Base-by-base conservation (phyloP, 805 yeast genomes). In the Lachancea dasiensis region DNA sequence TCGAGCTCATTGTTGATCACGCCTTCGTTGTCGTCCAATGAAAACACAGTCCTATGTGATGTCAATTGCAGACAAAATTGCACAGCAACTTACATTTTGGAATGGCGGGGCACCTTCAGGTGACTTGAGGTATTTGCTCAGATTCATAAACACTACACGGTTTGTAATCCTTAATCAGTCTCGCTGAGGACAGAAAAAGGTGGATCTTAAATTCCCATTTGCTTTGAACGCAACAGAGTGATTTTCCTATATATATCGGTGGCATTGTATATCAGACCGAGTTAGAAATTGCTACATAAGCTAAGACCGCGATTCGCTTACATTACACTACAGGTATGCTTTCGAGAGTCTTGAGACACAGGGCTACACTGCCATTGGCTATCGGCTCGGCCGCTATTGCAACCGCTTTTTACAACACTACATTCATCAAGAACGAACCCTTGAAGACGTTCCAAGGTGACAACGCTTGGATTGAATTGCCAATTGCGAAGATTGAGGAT, bases 381-480 rank as follows among this genome's bases (percentile, higher is more conserved):
- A 51, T 72, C 30, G 73, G 76, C 32, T 65, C 72, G 5, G 72
- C 70, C 26, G 77, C 77, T 10, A 63, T 68, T 29, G 68, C 70
- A 10, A 62, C 50, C 15, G 45, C 52, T 3, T 43, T 34, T 38
- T 39, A 29, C 46, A 53, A 67, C 46, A 56, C 66, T 41, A 40
- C 49, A 39, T 23, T 54, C 16, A 46, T 51, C 36, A 48, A 51
- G 36, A 68, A 63, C 50, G 72, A 68, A 21, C 43, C 62, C 28
- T 41, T 56, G n/a, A 52, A 61, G 34, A 68, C 79, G 24, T 77
- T 82, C 63, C 68, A 62, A 34, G 84, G 82, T 44, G 79, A 75
- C 40, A 77, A 72, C 50, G 69, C 75, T 50, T 83, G 89, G 89
- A 58, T 81, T 43, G 87, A 82, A 61, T 69, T 84, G 56, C 79